Percentiles rank a stretch among this genome's conserved stretches.
These are phyloP conservation scores for Vanderwaltozyma tropicalis DNA, from an alignment of 805 yeast species.

Conservation along the genomic window DNA sequence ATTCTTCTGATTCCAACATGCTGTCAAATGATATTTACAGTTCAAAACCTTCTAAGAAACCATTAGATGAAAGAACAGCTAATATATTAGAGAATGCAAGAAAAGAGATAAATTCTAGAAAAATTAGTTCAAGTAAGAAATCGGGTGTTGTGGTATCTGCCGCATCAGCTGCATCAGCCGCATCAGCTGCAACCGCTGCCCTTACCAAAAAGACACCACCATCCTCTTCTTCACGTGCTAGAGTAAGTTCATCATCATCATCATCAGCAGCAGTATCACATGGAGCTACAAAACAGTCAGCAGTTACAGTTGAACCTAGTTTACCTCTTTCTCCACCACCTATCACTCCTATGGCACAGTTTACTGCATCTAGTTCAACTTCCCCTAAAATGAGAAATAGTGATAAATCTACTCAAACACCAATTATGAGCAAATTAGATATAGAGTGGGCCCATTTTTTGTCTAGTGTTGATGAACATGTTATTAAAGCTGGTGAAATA, in stretches of 20 bases:
- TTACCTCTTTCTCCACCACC: conserved; percentile 1
- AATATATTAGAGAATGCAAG: conserved; percentile 25
- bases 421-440: conserved; percentile 45
- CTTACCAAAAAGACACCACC: conserved; percentile 11
- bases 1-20: no score
- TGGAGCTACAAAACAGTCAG: background rate
- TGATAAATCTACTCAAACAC: conserved; percentile 3
- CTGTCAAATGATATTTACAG: no score
- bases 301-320: background rate
- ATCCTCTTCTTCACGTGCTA: conserved; percentile 4
- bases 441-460: conserved; percentile 48
- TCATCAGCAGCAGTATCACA: background rate
- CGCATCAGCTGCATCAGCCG: conserved; percentile 20
- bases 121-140: conserved; percentile 7
- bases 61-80: conserved; percentile 23
- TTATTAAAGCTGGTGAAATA: conserved; percentile 47
- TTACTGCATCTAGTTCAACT: background rate
- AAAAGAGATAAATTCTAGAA: conserved; percentile 15
- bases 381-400: background rate
- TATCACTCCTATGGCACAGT: background rate
- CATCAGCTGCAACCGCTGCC: conserved; percentile 18
- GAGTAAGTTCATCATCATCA: conserved; percentile 1
- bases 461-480: conserved; percentile 47
- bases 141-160: conserved; percentile 17
- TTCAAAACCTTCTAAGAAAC: conserved; percentile 5